Evolutionary conservation across 192 early-diverging fungal species (phyloP).

Genomic region (Mortierella claussenii): DNA sequence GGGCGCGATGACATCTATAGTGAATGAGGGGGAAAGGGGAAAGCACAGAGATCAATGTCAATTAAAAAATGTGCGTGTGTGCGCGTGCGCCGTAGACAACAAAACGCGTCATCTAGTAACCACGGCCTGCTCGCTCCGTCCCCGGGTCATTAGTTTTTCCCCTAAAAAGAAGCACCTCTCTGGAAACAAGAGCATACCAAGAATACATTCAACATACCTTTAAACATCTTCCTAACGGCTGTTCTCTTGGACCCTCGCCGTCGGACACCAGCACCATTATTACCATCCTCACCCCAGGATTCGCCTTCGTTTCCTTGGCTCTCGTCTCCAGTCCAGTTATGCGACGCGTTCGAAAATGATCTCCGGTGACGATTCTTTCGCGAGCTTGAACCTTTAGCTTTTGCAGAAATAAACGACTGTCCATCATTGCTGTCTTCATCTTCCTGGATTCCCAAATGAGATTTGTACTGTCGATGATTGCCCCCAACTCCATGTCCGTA

Average conservation of each 20-base stretch:
- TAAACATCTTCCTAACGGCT: slow-evolving; percentile 31
- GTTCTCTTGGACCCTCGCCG: slow-evolving; percentile 40
- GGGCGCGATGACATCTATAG: slow-evolving; percentile 37
- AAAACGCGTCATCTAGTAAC: too few species aligned
- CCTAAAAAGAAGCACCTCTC: too few species aligned
- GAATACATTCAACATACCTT: slow-evolving; percentile 13
- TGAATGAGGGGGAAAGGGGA: not conserved
- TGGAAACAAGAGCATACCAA: too few species aligned
- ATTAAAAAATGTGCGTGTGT: too few species aligned
- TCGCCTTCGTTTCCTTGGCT: slow-evolving; percentile 2
- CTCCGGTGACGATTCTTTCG: slow-evolving; percentile 38
- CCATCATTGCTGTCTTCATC: slow-evolving; percentile 36
- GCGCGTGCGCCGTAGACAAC: too few species aligned
- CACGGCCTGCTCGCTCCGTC: too few species aligned
- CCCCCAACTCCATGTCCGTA: too few species aligned
- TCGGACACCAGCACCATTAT: slow-evolving; percentile 4
- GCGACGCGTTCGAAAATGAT: slow-evolving; percentile 37
- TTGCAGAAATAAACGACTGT: slow-evolving; percentile 31
- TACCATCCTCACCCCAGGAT: slow-evolving; percentile 16
- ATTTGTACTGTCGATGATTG: slow-evolving; percentile 5
- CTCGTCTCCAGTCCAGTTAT: slow-evolving; percentile 21
- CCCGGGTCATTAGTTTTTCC: slow-evolving; percentile 5
- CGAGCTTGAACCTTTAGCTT: slow-evolving; percentile 19
- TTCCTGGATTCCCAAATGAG: slow-evolving; percentile 9
- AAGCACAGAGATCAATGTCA: not conserved